Conservation (phyloP, 1,139 yeast genomes). For the Suhomyces chickasaworum region DNA sequence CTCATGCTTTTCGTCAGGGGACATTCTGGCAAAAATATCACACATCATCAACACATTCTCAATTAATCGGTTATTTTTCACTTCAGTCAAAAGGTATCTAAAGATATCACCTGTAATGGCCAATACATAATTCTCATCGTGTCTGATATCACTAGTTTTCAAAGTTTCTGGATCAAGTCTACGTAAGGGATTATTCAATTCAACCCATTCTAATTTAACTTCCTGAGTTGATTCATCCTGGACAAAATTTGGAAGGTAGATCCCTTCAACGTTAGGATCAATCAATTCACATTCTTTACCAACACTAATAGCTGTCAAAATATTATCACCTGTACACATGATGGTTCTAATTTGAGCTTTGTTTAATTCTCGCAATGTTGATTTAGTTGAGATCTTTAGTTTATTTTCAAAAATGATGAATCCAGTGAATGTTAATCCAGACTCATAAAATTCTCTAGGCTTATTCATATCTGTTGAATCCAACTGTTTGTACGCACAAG, state of each 20-base stretch:
- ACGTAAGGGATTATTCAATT: slow-evolving; percentile 55
- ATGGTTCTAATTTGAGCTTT: slow-evolving; percentile 77
- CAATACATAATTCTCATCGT: slow-evolving; percentile 52
- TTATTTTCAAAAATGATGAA: slow-evolving; percentile 92
- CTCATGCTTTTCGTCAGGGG: slow-evolving; percentile 98
- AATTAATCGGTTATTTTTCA: slow-evolving; percentile 40
- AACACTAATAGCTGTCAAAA: slow-evolving; percentile 91
- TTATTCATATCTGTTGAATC: slow-evolving; percentile 17
- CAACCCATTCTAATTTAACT: slow-evolving; percentile 59
- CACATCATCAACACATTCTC: slow-evolving; percentile 72
- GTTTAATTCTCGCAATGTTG: slow-evolving; percentile 58
- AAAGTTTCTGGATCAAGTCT: slow-evolving; percentile 65
- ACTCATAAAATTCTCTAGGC: slow-evolving; percentile 65
- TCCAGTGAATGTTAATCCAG: slow-evolving; percentile 72
- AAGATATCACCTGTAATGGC: slow-evolving; percentile 95
- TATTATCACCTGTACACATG: slow-evolving; percentile 98
- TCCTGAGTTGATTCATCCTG: slow-evolving; percentile 29
- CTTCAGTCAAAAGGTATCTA: slow-evolving; percentile 66
- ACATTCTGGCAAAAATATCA: slow-evolving; percentile 91
- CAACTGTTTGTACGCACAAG: slow-evolving; percentile 74
- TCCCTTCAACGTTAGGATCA: slow-evolving; percentile 39
- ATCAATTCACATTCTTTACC: slow-evolving; percentile 81
- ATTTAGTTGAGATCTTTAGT: slow-evolving; percentile 66
- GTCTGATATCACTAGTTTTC: slow-evolving; percentile 44
- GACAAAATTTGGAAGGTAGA: slow-evolving; percentile 71